These are phyloP conservation scores for Hypoxylon intermedium DNA, from an alignment of 495 filamentous ascomycete genomes.

Conservation along the genomic window DNA sequence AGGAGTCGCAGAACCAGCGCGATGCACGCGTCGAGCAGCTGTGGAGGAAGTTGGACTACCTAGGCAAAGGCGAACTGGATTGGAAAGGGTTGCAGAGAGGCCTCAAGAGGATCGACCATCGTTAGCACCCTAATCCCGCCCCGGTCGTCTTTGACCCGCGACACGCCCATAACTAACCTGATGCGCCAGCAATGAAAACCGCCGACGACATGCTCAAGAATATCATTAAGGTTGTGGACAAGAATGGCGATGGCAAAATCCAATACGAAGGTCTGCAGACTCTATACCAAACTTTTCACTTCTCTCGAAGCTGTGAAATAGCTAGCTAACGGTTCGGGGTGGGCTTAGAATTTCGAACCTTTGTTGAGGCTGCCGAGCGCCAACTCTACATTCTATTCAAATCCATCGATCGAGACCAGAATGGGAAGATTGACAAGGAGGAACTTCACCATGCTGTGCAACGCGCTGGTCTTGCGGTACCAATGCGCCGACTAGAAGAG, in stretches of 20 bases:
- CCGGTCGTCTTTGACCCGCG: slow-evolving; percentile 7
- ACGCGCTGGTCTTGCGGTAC: slow-evolving; percentile 78
- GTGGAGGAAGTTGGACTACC: slow-evolving; percentile 80
- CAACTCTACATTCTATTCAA: slow-evolving; percentile 83
- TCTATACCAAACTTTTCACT: background rate
- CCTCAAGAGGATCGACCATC: slow-evolving; percentile 88
- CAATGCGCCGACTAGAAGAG: slow-evolving; percentile 74
- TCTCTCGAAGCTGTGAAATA: background rate
- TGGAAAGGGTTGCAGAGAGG: slow-evolving; percentile 82
- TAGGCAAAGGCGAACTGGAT: slow-evolving; percentile 79
- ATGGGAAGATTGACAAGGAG: slow-evolving; percentile 85
- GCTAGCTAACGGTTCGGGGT: slow-evolving; percentile 5
- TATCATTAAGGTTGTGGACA: slow-evolving; percentile 82
- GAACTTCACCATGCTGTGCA: slow-evolving; percentile 82
- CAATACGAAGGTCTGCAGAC: slow-evolving; percentile 75
- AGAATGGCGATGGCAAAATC: slow-evolving; percentile 85
- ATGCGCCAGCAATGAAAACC: slow-evolving; percentile 81
- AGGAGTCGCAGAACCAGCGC: slow-evolving; percentile 72
- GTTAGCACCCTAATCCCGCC: slow-evolving; percentile 59
- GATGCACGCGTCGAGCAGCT: slow-evolving; percentile 79
- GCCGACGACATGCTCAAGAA: slow-evolving; percentile 84
- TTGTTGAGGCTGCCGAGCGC: slow-evolving; percentile 84
- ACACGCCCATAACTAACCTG: slow-evolving; percentile 33
- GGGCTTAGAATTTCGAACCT: slow-evolving; percentile 78
- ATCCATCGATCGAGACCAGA: slow-evolving; percentile 83